These are phyloP conservation scores for Carallia pectinifolia DNA, from an alignment of 345 rosid genomes.

Conservation along the genomic window DNA sequence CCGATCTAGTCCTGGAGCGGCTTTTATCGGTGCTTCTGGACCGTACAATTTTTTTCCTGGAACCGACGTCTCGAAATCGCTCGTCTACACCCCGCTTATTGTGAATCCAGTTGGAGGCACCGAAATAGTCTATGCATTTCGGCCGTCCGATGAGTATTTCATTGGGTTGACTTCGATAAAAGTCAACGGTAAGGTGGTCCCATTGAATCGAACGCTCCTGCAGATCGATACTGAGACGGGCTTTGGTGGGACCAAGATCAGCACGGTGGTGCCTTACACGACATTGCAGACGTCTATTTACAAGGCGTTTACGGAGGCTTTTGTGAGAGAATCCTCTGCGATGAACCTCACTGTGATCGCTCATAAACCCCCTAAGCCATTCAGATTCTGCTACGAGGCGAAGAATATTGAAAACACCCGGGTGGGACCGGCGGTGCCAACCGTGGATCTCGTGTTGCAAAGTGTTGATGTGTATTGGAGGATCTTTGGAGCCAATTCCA, in stretches of 20 bases:
- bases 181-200: conserved; percentile 12
- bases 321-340: conserved; percentile 14
- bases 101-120: conserved; percentile 1
- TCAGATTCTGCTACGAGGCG: background rate
- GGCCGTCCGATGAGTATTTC: background rate
- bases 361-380: background rate
- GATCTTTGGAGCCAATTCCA: background rate
- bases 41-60: conserved; percentile 8
- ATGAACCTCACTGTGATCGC: conserved; percentile 4
- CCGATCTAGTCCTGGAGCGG: background rate
- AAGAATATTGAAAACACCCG: background rate
- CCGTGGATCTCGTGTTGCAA: background rate
- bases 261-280: conserved; percentile 16
- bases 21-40: background rate
- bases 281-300: conserved; percentile 15
- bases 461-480: background rate
- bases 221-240: conserved; percentile 6
- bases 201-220: background rate
- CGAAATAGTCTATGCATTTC: background rate
- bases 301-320: conserved; percentile 2
- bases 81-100: conserved; percentile 4
- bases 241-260: conserved; percentile 21
- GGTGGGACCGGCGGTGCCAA: background rate
- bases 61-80: conserved; percentile 5
- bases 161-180: conserved; percentile 6